Conservation (phyloP, 768 basidiomycete genomes). For the Nidula microcarpa region DNA sequence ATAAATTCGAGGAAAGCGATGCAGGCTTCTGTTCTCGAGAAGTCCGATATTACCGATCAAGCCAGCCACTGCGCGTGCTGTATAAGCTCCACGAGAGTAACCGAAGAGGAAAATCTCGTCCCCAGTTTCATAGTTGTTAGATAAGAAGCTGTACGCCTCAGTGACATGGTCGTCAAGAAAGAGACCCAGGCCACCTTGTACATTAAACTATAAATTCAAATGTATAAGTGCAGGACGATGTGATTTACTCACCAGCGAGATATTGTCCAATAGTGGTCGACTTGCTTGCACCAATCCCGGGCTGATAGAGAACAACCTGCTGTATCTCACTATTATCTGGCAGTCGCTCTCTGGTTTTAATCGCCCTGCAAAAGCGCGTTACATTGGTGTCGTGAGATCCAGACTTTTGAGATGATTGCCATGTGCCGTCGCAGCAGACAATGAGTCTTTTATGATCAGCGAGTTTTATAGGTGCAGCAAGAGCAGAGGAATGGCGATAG, state of each 20-base stretch:
- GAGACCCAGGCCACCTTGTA: background rate
- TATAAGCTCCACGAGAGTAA: background rate
- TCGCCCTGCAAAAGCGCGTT: background rate
- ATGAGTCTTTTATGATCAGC: constrained; percentile 4
- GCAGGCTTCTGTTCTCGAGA: background rate
- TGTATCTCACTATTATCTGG: background rate
- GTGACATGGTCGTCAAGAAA: background rate
- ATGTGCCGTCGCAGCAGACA: background rate
- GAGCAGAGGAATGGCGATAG: background rate
- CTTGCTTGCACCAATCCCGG: background rate
- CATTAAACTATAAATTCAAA: background rate
- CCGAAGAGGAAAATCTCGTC: background rate
- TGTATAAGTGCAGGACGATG: background rate
- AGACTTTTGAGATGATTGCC: background rate
- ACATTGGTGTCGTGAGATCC: background rate
- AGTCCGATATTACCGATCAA: background rate
- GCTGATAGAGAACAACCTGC: background rate
- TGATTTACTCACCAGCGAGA: background rate
- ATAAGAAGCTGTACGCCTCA: background rate
- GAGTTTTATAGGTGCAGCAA: constrained; percentile 3
- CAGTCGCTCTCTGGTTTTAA: background rate
- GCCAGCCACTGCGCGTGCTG: background rate
- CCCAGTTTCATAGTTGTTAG: background rate
- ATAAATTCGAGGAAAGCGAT: background rate
- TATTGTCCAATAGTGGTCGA: background rate